A percentile compares a stretch with the other conserved stretches of the same genome.
phyloP scores from a whole-genome alignment of 768 basidiomycete genomes.

The Termitomyces sp. region DNA sequence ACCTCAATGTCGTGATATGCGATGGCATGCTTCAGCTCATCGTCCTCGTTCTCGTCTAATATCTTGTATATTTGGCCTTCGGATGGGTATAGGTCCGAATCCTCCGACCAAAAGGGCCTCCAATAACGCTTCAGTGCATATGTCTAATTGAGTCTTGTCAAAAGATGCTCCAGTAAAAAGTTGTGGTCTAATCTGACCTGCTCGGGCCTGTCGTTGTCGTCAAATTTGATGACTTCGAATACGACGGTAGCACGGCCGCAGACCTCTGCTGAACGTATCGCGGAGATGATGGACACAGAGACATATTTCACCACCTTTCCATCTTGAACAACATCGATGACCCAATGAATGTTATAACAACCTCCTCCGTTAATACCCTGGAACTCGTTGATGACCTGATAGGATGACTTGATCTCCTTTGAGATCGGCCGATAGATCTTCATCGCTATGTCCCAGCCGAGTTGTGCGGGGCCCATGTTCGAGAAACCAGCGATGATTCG shows the following conservation, averaged over 20 bases:
- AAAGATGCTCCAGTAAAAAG: no score
- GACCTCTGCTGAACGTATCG: neutral
- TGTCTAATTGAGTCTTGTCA: neutral
- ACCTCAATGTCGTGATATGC: neutral
- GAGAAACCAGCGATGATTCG: neutral
- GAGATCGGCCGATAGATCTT: neutral
- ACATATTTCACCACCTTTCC: neutral
- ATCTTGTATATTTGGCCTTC: neutral
- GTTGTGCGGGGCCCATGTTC: neutral
- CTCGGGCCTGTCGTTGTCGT: neutral
- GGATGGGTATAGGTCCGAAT: neutral
- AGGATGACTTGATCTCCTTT: neutral
- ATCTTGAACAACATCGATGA: neutral
- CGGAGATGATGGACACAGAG: neutral
- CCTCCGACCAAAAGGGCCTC: neutral
- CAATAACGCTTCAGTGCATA: slow-evolving; percentile 4
- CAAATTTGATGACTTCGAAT: neutral
- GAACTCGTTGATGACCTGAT: neutral
- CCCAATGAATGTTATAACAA: slow-evolving; percentile 1
- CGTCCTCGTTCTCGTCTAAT: neutral
- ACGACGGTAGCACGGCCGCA: slow-evolving; percentile 2
- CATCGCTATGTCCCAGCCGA: slow-evolving; percentile 12
- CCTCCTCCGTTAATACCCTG: neutral
- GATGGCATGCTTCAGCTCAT: neutral
- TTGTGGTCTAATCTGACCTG: neutral